Percentiles rank a stretch among this genome's conserved stretches.
Conservation (phyloP, 495 filamentous ascomycete genomes). For the Letharia columbiana region DNA sequence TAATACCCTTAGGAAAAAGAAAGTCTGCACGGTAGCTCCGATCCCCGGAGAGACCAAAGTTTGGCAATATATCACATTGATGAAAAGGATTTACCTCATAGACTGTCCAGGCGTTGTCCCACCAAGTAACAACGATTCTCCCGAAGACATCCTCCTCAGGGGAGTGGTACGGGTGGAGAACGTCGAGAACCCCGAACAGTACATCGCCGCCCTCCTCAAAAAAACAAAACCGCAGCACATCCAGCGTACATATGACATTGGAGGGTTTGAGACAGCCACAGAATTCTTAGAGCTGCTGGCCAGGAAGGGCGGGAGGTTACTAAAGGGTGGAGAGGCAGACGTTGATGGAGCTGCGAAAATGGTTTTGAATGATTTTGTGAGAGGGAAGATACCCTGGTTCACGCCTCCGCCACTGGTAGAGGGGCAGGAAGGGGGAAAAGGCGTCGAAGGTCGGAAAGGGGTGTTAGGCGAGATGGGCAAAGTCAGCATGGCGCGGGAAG, state of each 20-base stretch:
- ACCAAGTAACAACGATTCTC: conserved; percentile 68
- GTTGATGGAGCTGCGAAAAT: conserved; percentile 90
- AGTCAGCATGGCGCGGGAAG: conserved; percentile 40
- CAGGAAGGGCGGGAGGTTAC: conserved; percentile 73
- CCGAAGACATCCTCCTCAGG: conserved; percentile 81
- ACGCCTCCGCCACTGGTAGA: conserved; percentile 63
- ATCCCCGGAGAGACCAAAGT: conserved; percentile 81
- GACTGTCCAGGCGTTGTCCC: conserved; percentile 96
- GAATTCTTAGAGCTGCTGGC: conserved; percentile 83
- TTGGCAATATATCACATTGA: conserved; percentile 95
- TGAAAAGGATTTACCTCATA: conserved; percentile 95
- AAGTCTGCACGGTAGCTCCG: conserved; percentile 88
- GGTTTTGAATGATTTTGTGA: conserved; percentile 88
- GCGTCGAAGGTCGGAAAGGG: conserved; percentile 42
- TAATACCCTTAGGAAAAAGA: conserved; percentile 85
- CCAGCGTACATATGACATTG: conserved; percentile 85
- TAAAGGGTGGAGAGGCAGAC: conserved; percentile 87
- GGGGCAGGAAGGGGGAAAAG: conserved; percentile 43
- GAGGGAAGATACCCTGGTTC: conserved; percentile 95
- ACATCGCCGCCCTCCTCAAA: conserved; percentile 72
- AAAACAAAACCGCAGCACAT: conserved; percentile 79
- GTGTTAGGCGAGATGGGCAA: conserved; percentile 53
- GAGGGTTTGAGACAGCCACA: conserved; percentile 59
- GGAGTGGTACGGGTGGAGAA: conserved; percentile 93
- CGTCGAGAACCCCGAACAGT: conserved; percentile 90